These are phyloP conservation scores for Xerocomellus intermedius DNA, from an alignment of 768 basidiomycete genomes.

Conservation along the genomic window DNA sequence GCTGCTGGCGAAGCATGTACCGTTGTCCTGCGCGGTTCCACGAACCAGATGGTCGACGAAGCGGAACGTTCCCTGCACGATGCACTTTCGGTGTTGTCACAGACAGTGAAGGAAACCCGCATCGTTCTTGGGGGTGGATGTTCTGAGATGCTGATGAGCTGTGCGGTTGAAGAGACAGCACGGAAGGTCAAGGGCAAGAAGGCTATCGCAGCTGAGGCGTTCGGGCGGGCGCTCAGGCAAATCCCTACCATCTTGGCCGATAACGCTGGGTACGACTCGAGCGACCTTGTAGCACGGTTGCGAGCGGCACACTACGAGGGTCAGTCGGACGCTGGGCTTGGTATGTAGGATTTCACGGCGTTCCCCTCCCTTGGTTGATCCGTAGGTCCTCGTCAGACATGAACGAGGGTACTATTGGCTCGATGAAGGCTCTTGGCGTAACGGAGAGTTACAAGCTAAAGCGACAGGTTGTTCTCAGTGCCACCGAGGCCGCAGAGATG, in stretches of 20 bases:
- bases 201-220: conserved; percentile 92
- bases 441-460: conserved; percentile 99
- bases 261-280: conserved; percentile 98
- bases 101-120: conserved; percentile 96
- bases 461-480: conserved; percentile 89
- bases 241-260: conserved; percentile 97
- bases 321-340: conserved; percentile 78
- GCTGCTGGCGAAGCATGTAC: conserved; percentile 98
- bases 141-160: conserved; percentile 97
- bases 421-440: conserved; percentile 84
- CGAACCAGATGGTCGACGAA: conserved; percentile 98
- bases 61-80: conserved; percentile 98
- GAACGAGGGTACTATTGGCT: conserved; percentile 79
- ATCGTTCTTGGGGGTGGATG: conserved; percentile 95
- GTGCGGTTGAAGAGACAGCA: conserved; percentile 87
- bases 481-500: conserved; percentile 98
- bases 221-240: conserved; percentile 83
- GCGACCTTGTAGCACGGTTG: conserved; percentile 85
- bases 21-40: conserved; percentile 95
- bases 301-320: conserved; percentile 95
- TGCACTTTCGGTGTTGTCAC: conserved; percentile 94
- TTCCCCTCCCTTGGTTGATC: neutral
- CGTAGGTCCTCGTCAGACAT: conserved; percentile 57
- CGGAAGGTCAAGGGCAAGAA: conserved; percentile 89
- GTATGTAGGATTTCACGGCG: conserved; percentile 43